Base-by-base conservation (phyloP, 2,329 filamentous ascomycete species). In the Fusarium sp. region DNA sequence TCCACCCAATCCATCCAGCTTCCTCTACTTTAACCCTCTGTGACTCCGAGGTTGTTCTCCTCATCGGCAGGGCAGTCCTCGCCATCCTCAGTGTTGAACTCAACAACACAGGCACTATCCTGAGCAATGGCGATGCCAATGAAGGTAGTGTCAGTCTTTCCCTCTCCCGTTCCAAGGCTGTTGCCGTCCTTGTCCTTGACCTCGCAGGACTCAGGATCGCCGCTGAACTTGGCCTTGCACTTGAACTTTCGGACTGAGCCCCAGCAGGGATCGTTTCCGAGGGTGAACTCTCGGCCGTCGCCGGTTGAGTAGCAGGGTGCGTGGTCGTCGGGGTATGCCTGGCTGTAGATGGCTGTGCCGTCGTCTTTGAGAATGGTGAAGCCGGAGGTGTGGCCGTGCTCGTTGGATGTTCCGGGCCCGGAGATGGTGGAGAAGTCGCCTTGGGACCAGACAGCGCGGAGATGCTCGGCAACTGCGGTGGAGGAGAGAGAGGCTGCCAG, bases 341-440 rank as follows among this genome's bases (percentile, higher is more conserved):
- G 20, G 13, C 32, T 48, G 32, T 60, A 62, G 17, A 62, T 60
- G 22, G 56, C 59, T 10, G 35, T 46, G 9, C 56, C 56, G 13
- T 51, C 59, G 14, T 60, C 56, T 24, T 61, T 55, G 43, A 60
- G 56, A 5, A 62, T 62, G 6, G 48, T 20, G 24, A 62, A 62
- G 14, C 56, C 56, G 9, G 33, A 43, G n/a, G 11, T 28, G 30
- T 60, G 56, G 1, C 48, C 47, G 6, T 33, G n/a, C 20, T 59
- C 37, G 43, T 41, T 54, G 22, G 30, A 43, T 17, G n/a, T 30
- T 6, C 46, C 40, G 2, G 56, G 56, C 6, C 59, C 59, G 9
- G 55, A 49, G n/a, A 61, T 48, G 22, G 59, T 55, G 17, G 41
- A 46, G 30, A 62, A 62, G 20, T 37, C 33, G 8, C 59, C 59